A percentile compares a stretch with the other conserved stretches of the same genome.
Conservation (phyloP, 331 rosid genomes). For the Saraca asoca region DNA sequence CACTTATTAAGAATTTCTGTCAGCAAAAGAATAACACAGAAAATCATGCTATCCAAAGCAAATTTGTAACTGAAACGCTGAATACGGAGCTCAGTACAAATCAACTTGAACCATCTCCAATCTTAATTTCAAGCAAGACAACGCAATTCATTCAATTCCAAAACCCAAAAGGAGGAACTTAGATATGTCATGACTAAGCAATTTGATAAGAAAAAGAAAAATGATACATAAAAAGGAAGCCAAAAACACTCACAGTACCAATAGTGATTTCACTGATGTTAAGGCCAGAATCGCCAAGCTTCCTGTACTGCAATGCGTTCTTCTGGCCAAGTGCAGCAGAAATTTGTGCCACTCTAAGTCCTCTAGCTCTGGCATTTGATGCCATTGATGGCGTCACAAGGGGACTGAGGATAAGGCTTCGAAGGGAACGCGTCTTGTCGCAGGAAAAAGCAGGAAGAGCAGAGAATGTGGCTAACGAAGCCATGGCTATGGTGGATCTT, state of each 20-base stretch:
- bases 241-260: slow-evolving; percentile 60
- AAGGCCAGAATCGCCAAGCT: slow-evolving; percentile 85
- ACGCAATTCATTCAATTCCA: neutral
- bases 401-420: neutral
- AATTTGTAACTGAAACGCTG: too few species aligned
- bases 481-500: slow-evolving; percentile 36
- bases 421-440: neutral
- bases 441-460: slow-evolving; percentile 34
- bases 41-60: neutral
- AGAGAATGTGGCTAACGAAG: slow-evolving; percentile 38
- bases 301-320: slow-evolving; percentile 55
- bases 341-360: slow-evolving; percentile 27
- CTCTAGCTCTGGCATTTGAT: slow-evolving; percentile 11
- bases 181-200: too few species aligned
- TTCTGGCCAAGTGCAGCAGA: slow-evolving; percentile 39
- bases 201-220: too few species aligned
- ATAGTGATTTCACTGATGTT: slow-evolving; percentile 72
- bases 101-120: too few species aligned
- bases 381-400: slow-evolving; percentile 23
- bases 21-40: neutral
- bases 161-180: neutral
- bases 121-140: neutral
- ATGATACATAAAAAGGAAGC: neutral
- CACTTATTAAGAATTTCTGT: too few species aligned
- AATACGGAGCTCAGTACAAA: too few species aligned